phyloP scores from a whole-genome alignment of 139 green algal species.

The Coelastrella sp. region DNA sequence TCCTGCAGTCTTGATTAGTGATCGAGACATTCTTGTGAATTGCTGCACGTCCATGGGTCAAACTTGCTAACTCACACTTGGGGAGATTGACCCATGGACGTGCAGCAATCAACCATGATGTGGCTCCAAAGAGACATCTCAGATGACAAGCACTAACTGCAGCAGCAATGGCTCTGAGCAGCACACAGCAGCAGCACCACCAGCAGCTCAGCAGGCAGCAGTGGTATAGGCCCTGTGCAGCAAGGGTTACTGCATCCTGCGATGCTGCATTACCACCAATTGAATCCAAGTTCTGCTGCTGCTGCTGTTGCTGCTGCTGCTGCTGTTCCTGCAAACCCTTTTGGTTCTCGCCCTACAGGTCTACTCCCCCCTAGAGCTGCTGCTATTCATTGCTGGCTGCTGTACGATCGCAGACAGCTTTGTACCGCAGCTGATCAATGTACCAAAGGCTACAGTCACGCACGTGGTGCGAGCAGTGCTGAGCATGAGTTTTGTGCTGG shows the following conservation, averaged over 20 bases:
- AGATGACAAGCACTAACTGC: too few relatives aligned
- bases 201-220: not conserved
- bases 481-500: slow-evolving; percentile 87
- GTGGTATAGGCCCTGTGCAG: too few relatives aligned
- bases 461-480: slow-evolving; percentile 83
- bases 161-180: too few relatives aligned
- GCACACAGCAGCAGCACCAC: too few relatives aligned
- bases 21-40: too few relatives aligned
- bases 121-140: too few relatives aligned
- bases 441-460: slow-evolving; percentile 73
- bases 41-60: too few relatives aligned
- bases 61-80: too few relatives aligned
- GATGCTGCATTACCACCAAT: not conserved
- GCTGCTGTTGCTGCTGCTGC: not conserved
- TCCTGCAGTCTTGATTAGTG: too few relatives aligned
- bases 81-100: too few relatives aligned
- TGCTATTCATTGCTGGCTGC: slow-evolving; percentile 89
- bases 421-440: slow-evolving; percentile 84
- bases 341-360: slow-evolving; percentile 65
- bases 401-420: slow-evolving; percentile 90
- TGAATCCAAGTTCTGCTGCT: not conserved
- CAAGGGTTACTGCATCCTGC: too few relatives aligned
- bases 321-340: not conserved
- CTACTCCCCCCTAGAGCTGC: slow-evolving; percentile 90
- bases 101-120: too few relatives aligned